These are phyloP conservation scores for Hanseniaspora uvarum DNA, from an alignment of 1,139 yeast species.

Conservation along the genomic window DNA sequence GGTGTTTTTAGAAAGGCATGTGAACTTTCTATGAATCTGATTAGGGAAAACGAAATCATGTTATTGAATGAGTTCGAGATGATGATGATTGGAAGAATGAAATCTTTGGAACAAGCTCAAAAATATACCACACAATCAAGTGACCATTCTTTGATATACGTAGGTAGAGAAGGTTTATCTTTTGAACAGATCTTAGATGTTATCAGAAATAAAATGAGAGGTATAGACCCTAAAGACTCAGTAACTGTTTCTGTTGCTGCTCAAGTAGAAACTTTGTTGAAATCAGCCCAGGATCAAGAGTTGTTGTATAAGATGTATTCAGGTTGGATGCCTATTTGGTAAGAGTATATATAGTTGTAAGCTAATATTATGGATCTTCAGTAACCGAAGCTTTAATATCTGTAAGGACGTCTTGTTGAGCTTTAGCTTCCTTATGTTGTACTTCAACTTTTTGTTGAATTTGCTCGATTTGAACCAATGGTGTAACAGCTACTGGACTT, in stretches of 20 bases:
- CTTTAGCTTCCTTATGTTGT: not conserved
- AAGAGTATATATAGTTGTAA: conserved; percentile 15
- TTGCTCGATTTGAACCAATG: not conserved
- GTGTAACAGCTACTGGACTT: not conserved
- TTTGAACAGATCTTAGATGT: conserved; percentile 50
- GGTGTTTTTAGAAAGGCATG: conserved; percentile 80
- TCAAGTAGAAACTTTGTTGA: conserved; percentile 81
- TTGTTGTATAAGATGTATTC: conserved; percentile 78
- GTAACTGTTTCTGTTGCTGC: conserved; percentile 84
- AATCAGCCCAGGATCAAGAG: conserved; percentile 66
- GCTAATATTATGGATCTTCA: not conserved
- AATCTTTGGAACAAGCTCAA: conserved; percentile 19
- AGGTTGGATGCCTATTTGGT: conserved; percentile 85
- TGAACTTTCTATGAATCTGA: conserved; percentile 67
- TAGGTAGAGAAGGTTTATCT: conserved; percentile 24
- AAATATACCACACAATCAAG: not conserved
- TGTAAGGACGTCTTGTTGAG: not conserved
- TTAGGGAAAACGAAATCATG: conserved; percentile 75
- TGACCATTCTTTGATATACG: not conserved
- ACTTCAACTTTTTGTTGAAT: not conserved
- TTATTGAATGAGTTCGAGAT: conserved; percentile 87
- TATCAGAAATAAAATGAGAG: conserved; percentile 73
- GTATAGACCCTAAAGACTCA: conserved; percentile 72
- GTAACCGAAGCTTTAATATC: not conserved
- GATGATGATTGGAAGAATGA: conserved; percentile 59